Base-by-base conservation (phyloP, 2,329 filamentous ascomycete genomes). In the Nothomitra cinnamomea region DNA sequence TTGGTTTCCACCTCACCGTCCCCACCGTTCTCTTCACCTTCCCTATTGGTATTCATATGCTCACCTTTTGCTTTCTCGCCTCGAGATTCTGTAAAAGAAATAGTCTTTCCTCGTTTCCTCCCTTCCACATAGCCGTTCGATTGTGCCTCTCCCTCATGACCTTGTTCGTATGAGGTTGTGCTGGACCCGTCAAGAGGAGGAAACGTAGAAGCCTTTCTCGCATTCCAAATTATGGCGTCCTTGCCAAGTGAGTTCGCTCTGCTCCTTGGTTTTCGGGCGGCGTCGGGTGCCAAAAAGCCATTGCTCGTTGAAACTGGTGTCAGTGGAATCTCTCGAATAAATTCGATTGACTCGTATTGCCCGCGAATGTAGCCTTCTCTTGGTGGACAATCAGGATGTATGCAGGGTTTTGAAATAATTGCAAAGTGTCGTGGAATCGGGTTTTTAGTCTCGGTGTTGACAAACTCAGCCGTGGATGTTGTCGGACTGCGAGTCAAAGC, bases 311-410 rank as follows among this genome's bases (percentile, higher is more conserved):
- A 19, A 32, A 32, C 28, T 5, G 10, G 43, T 21, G 24, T 48
- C 1, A 80, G 64, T 0, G 82, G 83, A 13, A 95, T 76, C 66
- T 96, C 89, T 51, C 89, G 76, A 55, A 95, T 89, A 59, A 95
- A 75, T 67, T 96, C 90, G 15, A 95, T 83, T 1, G 86, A 94
- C 69, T 95, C 89, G 63, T 95, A 96, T 58, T 82, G 75, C 2
- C 89, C 90, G 41, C 87, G 77, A 50, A 95, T 85, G 64, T 83
- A 90, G 15, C 85, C 86, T 55, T 77, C 69, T 8, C 83, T 74
- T 12, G 76, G 74, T 19, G 82, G 81, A 35, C 84, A 82, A 55
- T 87, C 79, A 0, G 82, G 80, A 64, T 95, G 88, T 19, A 76
- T 67, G 61, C 87, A 85, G 1, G 90, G 90, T 65, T 85, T 88